Evolutionary conservation across 306 rosid species (phyloP), one percentile per base, ranked within the genome.

Genomic region (Ceratonia siliqua): DNA sequence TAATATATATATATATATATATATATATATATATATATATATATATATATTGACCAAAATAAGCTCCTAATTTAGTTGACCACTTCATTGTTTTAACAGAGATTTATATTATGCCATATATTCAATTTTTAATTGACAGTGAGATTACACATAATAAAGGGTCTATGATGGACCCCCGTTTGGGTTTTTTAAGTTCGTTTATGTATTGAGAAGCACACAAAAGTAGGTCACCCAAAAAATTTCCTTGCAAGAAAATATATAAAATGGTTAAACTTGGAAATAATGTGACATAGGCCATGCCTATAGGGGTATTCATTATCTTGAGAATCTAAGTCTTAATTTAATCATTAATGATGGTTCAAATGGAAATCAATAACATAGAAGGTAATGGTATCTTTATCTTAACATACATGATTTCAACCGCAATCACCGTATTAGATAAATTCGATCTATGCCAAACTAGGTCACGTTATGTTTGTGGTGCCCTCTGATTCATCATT

Each of bases 391-490:
- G 25, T 70, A 56, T 58, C 39, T n/a, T n/a, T n/a, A n/a, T 39
- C 10, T 2, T 43, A 36, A 21, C 12, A 36, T 14, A 21, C 2
- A 62, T 38, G 22, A 22, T 48, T 70, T 52, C 33, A 41, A 62
- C 58, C 73, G 82, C 78, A 71, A 71, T 71, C 73, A 62, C 78
- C 48, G 73, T 56, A 65, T 41, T 2, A 18, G 5, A 2, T 41
- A 11, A 64, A 67, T 43, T 64, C 22, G 24, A 25, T n/a, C 5
- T 38, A 30, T 14, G 38, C 10, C 49, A 73, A 68, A 33, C 41
- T 20, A 50, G 64, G 33, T 33, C 15, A 62, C 67, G 63, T 63
- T 55, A 54, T 72, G 69, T 25, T 5, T 52, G 36, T 72, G 68
- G 15, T 62, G 12, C 42, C 68, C 54, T 56, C 63, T 24, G 0